phyloP scores from a whole-genome alignment of 352 stramenopile genomes.

The Phytophthora foliorum region DNA sequence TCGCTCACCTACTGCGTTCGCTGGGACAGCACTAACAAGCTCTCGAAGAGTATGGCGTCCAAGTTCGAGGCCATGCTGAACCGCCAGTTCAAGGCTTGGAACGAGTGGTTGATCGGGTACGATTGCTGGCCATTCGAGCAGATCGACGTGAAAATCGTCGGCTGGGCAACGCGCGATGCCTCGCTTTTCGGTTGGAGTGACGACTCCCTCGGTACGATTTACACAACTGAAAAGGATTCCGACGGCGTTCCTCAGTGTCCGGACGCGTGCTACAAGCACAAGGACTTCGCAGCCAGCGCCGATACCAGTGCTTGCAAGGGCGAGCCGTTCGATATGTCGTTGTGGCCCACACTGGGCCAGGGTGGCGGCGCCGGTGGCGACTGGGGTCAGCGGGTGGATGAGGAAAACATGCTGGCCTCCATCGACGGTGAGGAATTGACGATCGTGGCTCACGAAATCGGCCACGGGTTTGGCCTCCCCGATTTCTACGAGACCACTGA shows the following conservation, averaged over 20 bases:
- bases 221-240: slow-evolving; percentile 27
- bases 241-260: slow-evolving; percentile 33
- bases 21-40: slow-evolving; percentile 58
- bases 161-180: slow-evolving; percentile 44
- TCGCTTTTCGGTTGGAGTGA: slow-evolving; percentile 54
- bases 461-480: slow-evolving; percentile 41
- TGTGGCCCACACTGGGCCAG: slow-evolving; percentile 53
- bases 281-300: slow-evolving; percentile 34
- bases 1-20: slow-evolving; percentile 57
- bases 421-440: slow-evolving; percentile 39
- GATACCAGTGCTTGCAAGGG: slow-evolving; percentile 51
- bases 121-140: slow-evolving; percentile 50
- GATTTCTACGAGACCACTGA: slow-evolving; percentile 34
- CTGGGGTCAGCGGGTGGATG: slow-evolving; percentile 51
- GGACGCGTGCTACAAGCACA: slow-evolving; percentile 55
- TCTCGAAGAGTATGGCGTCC: slow-evolving; percentile 45
- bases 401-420: slow-evolving; percentile 36
- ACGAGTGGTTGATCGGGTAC: slow-evolving; percentile 42
- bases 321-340: slow-evolving; percentile 54
- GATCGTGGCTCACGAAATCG: slow-evolving; percentile 58
- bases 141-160: slow-evolving; percentile 55
- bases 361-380: slow-evolving; percentile 41
- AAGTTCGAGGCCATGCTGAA: slow-evolving; percentile 63
- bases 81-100: slow-evolving; percentile 36
- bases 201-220: slow-evolving; percentile 45